These are phyloP conservation scores for Ceratocystis colombiana DNA, from an alignment of 2,329 filamentous ascomycete genomes.

Conservation along the genomic window DNA sequence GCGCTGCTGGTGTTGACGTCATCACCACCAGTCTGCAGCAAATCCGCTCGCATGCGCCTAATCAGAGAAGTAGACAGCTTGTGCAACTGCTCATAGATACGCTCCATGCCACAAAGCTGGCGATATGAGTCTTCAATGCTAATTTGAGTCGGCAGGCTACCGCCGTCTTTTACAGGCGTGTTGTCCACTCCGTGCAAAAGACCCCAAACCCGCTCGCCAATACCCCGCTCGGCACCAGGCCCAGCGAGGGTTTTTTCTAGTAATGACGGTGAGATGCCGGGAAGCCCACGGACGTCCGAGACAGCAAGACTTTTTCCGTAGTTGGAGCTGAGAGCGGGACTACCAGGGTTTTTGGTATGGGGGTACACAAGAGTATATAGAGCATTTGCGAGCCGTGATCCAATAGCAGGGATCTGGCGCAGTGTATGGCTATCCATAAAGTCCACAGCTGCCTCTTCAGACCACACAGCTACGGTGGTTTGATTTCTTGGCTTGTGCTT, in stretches of 20 bases:
- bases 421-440: constrained; percentile 73
- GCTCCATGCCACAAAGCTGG: constrained; percentile 49
- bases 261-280: constrained; percentile 50
- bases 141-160: constrained; percentile 71
- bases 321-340: background rate
- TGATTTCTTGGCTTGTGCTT: constrained; percentile 80
- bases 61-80: constrained; percentile 61
- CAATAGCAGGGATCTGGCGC: constrained; percentile 74
- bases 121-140: constrained; percentile 90
- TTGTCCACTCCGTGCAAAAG: constrained; percentile 74
- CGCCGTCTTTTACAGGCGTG: constrained; percentile 59
- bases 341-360: background rate
- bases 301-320: background rate
- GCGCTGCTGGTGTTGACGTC: constrained; percentile 29
- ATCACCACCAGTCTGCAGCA: constrained; percentile 44
- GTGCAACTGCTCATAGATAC: constrained; percentile 58
- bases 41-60: constrained; percentile 66
- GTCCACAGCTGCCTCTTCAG: constrained; percentile 43
- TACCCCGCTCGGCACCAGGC: constrained; percentile 58
- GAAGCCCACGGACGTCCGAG: constrained; percentile 33
- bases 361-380: constrained; percentile 34
- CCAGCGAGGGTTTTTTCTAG: constrained; percentile 62
- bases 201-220: constrained; percentile 63
- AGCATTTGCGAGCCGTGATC: constrained; percentile 56
- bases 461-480: constrained; percentile 67